Evolutionary conservation across 2,329 filamentous ascomycete species (phyloP).

Genomic region (Mariannaea elegans): DNA sequence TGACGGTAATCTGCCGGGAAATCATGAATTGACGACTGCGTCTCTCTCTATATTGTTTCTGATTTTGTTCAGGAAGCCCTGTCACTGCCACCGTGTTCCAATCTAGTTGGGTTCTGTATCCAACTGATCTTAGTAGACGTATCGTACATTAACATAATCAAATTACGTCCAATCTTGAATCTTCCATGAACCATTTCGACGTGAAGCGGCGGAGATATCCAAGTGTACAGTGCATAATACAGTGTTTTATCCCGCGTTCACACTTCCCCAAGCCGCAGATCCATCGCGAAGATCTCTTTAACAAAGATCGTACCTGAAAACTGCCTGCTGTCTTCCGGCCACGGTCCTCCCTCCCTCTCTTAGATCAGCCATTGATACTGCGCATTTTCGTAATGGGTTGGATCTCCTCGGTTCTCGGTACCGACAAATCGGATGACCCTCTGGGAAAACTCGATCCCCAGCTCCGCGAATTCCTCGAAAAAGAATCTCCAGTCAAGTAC

Average conservation of each 20-base stretch:
- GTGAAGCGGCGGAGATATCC: neutral
- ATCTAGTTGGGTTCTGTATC: too few relatives aligned
- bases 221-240: constrained; percentile 18
- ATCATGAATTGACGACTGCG: too few relatives aligned
- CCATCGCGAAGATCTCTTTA: constrained; percentile 25
- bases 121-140: too few relatives aligned
- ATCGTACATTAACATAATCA: too few relatives aligned
- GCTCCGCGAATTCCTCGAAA: constrained; percentile 84
- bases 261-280: constrained; percentile 32
- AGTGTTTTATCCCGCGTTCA: constrained; percentile 16
- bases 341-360: neutral
- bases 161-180: too few relatives aligned
- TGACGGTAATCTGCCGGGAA: neutral
- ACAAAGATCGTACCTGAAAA: constrained; percentile 13
- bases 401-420: constrained; percentile 63
- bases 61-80: too few relatives aligned
- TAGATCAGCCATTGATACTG: neutral
- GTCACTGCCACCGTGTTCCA: too few relatives aligned
- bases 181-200: too few relatives aligned
- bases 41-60: too few relatives aligned
- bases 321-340: constrained; percentile 4
- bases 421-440: constrained; percentile 61
- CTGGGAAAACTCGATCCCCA: constrained; percentile 82
- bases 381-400: constrained; percentile 59
- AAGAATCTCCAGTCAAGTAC: constrained; percentile 82